These are phyloP conservation scores for Omphalotus guepiniiformis DNA, from an alignment of 768 basidiomycete genomes.

Conservation along the genomic window DNA sequence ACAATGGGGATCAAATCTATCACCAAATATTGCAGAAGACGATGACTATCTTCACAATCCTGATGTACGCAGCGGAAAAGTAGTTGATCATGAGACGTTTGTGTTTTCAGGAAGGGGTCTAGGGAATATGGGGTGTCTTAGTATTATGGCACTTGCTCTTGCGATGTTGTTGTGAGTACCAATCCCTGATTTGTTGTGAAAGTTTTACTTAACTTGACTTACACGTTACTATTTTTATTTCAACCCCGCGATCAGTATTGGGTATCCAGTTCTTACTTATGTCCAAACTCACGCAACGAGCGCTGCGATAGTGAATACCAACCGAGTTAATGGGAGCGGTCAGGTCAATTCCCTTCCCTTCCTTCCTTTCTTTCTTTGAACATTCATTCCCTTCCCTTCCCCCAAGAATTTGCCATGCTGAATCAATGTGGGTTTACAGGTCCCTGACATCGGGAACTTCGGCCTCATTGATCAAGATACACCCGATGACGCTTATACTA, in stretches of 20 bases:
- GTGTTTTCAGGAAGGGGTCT: constrained; percentile 59
- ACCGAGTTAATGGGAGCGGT: constrained; percentile 64
- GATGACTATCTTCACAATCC: constrained; percentile 78
- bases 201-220: no score
- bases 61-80: constrained; percentile 27
- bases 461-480: constrained; percentile 58
- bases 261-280: constrained; percentile 41
- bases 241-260: constrained; percentile 28
- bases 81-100: constrained; percentile 36
- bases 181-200: background rate
- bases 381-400: background rate
- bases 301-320: constrained; percentile 34
- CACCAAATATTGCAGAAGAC: constrained; percentile 49
- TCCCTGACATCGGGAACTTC: constrained; percentile 60
- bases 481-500: constrained; percentile 50
- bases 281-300: constrained; percentile 20
- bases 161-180: constrained; percentile 56
- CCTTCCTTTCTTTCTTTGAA: constrained; percentile 19
- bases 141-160: constrained; percentile 44
- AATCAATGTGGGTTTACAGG: no score
- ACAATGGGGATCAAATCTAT: constrained; percentile 60
- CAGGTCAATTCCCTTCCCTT: constrained; percentile 35
- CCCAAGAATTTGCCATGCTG: no score
- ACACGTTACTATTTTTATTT: background rate
- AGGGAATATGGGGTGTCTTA: constrained; percentile 68